phyloP scores from a whole-genome alignment of 1,139 yeast species.

The Candida sojae region DNA sequence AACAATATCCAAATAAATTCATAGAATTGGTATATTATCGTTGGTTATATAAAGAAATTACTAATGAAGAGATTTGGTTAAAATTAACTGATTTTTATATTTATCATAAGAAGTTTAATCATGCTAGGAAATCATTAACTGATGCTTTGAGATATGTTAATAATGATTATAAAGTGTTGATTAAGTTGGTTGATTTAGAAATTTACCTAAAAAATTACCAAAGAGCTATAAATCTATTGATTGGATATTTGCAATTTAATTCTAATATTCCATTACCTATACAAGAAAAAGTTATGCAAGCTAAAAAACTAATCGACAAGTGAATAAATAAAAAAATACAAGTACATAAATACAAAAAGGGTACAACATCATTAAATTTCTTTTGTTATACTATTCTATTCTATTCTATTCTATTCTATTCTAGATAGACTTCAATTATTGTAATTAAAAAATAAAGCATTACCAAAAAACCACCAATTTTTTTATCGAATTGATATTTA shows the following conservation, averaged over 20 bases:
- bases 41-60: constrained; percentile 53
- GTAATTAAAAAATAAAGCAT: constrained; percentile 24
- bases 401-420: no score
- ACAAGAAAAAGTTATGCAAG: constrained; percentile 27
- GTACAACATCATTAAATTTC: no score
- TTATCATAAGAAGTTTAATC: constrained; percentile 24
- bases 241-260: constrained; percentile 27
- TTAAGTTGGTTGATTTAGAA: constrained; percentile 44
- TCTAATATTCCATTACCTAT: constrained; percentile 33
- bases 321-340: neutral
- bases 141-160: constrained; percentile 31
- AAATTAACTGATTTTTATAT: constrained; percentile 54
- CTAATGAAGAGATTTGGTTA: constrained; percentile 62
- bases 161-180: constrained; percentile 23
- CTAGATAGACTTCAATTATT: constrained; percentile 18
- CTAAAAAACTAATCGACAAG: neutral
- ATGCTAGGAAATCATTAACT: constrained; percentile 39
- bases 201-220: constrained; percentile 29
- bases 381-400: no score
- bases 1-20: constrained; percentile 27
- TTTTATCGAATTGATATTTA: constrained; percentile 36
- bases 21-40: constrained; percentile 55
- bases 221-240: constrained; percentile 37
- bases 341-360: no score
- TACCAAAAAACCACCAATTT: constrained; percentile 26